phyloP scores from a whole-genome alignment of 306 rosid species.

The Casuarina cunninghamiana region DNA sequence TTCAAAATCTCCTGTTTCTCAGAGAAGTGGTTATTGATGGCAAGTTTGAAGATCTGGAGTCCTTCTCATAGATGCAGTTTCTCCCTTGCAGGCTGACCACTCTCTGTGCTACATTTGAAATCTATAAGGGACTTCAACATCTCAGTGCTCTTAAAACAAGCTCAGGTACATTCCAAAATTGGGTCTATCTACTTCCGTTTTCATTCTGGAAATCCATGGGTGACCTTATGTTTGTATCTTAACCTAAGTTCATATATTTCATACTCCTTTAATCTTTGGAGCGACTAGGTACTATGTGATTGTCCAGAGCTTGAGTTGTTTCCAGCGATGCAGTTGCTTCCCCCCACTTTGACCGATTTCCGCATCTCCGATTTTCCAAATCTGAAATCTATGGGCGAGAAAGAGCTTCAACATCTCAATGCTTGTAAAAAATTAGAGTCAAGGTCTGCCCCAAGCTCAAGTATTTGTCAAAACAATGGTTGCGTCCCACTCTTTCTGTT shows the following conservation, averaged over 20 bases:
- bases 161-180: slow-evolving; percentile 23
- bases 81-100: background rate
- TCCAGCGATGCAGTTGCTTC: background rate
- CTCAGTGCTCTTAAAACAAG: slow-evolving; percentile 11
- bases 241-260: background rate
- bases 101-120: background rate
- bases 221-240: too few relatives aligned
- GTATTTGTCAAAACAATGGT: slow-evolving; percentile 3
- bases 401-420: slow-evolving; percentile 25
- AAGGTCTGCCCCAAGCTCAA: rapidly evolving
- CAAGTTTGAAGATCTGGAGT: background rate
- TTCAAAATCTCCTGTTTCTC: too few relatives aligned
- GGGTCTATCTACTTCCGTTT: slow-evolving; percentile 1
- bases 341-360: background rate
- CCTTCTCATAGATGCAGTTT: background rate
- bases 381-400: slow-evolving; percentile 6
- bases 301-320: slow-evolving; percentile 17
- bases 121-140: slow-evolving; percentile 22
- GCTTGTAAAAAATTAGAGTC: background rate
- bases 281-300: rapidly evolving
- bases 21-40: too few relatives aligned
- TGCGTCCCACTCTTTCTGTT: background rate
- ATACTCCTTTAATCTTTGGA: background rate
- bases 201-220: background rate
- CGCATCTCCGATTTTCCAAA: rapidly evolving